phyloP scores from a whole-genome alignment of 192 early-diverging fungal species.

The Coemansia erecta region DNA sequence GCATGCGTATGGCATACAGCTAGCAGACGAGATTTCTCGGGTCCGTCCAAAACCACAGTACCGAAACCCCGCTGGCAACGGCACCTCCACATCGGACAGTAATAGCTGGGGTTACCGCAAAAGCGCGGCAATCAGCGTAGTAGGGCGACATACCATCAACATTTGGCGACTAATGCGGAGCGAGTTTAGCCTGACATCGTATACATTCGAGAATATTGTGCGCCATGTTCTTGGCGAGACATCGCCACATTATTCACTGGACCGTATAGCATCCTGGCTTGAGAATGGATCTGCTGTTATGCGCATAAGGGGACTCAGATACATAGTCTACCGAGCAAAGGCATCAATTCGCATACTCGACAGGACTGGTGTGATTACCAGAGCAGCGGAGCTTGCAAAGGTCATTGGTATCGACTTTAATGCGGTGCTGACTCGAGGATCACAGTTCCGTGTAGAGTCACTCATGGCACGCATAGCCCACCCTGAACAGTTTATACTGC shows the following conservation, averaged over 20 bases:
- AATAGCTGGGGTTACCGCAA: constrained; percentile 62
- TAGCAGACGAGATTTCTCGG: constrained; percentile 53
- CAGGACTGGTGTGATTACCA: constrained; percentile 62
- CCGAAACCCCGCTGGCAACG: background rate
- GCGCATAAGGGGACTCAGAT: constrained; percentile 59
- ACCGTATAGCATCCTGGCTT: constrained; percentile 70
- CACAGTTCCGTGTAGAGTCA: constrained; percentile 90
- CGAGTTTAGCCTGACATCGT: constrained; percentile 74
- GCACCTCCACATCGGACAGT: background rate
- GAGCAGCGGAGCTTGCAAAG: constrained; percentile 79
- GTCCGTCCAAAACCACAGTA: constrained; percentile 14
- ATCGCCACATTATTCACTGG: constrained; percentile 62
- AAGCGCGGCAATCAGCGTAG: constrained; percentile 60
- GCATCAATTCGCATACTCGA: constrained; percentile 70
- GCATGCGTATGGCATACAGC: constrained; percentile 43
- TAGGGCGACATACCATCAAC: constrained; percentile 83
- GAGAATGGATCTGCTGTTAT: constrained; percentile 42
- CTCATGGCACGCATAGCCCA: constrained; percentile 66
- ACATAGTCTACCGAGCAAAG: constrained; percentile 70
- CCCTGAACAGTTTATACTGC: constrained; percentile 76
- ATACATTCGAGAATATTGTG: constrained; percentile 73
- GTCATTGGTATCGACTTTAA: constrained; percentile 91
- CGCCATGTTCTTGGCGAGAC: constrained; percentile 71
- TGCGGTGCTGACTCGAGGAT: constrained; percentile 84
- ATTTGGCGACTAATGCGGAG: constrained; percentile 83